A percentile compares a stretch with the other conserved stretches of the same genome.
Evolutionary conservation across 2,329 filamentous ascomycete species (phyloP).

Genomic region (Epicoccum sorghinum): DNA sequence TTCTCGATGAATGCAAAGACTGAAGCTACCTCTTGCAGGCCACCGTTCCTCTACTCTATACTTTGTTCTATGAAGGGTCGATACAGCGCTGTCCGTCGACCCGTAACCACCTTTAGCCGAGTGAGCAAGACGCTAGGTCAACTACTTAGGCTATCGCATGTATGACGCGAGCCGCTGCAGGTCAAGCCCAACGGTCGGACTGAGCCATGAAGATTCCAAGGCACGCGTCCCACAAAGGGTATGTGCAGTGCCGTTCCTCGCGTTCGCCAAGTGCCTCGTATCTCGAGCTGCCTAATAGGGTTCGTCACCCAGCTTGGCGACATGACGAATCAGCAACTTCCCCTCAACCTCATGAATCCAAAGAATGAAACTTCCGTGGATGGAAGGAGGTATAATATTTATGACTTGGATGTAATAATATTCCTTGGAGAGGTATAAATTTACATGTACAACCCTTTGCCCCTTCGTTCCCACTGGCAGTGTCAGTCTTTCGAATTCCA

Average conservation of each 20-base stretch:
- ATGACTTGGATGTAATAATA: neutral
- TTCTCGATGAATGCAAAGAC: slow-evolving; percentile 17
- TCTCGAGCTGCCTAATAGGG: slow-evolving; percentile 28
- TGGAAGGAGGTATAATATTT: neutral
- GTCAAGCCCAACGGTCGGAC: neutral
- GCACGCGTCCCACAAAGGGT: slow-evolving; percentile 4
- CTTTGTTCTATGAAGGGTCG: too few species aligned
- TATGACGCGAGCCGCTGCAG: slow-evolving; percentile 1
- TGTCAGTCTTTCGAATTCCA: neutral
- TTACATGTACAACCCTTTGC: neutral
- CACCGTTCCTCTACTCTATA: too few species aligned
- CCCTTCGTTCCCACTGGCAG: neutral
- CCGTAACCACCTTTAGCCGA: too few species aligned
- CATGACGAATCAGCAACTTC: slow-evolving; percentile 22
- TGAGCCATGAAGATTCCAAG: slow-evolving; percentile 1
- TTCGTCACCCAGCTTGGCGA: slow-evolving; percentile 20
- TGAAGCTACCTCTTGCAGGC: neutral
- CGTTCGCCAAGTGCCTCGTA: slow-evolving; percentile 11
- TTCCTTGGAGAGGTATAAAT: neutral
- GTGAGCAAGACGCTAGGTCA: too few species aligned
- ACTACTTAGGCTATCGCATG: neutral
- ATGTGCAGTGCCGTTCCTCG: slow-evolving; percentile 5
- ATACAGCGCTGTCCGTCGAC: too few species aligned
- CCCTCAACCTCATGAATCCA: slow-evolving; percentile 9
- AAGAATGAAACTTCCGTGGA: neutral